These are phyloP conservation scores for Pseudogymnoascus sp. DNA, from an alignment of 2,329 filamentous ascomycete species.

Conservation along the genomic window DNA sequence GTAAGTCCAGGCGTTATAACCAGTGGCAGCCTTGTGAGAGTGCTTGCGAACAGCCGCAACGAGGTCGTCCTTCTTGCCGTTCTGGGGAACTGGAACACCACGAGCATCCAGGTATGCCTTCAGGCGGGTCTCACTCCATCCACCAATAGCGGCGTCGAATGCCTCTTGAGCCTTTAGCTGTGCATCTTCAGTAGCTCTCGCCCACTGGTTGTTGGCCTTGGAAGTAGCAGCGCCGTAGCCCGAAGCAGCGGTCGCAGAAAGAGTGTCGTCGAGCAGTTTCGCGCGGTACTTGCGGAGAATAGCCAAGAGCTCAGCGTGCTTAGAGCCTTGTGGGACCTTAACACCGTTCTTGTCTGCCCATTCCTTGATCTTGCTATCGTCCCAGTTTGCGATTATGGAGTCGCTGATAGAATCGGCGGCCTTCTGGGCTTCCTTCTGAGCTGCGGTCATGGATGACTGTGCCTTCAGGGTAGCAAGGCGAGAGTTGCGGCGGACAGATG, in stretches of 20 bases:
- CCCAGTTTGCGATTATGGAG: conserved; percentile 81
- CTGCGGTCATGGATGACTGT: conserved; percentile 53
- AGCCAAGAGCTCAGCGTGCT: conserved; percentile 80
- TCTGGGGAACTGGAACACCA: conserved; percentile 67
- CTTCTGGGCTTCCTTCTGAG: conserved; percentile 57
- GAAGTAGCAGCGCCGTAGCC: conserved; percentile 64
- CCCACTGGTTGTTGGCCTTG: conserved; percentile 68
- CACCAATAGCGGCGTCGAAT: conserved; percentile 54
- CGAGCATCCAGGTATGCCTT: conserved; percentile 74
- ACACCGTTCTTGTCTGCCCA: conserved; percentile 90
- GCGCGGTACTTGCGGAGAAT: conserved; percentile 83
- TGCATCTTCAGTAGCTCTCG: conserved; percentile 66
- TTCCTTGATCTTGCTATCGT: conserved; percentile 81
- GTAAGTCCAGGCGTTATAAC: conserved; percentile 70
- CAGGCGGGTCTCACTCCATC: conserved; percentile 69
- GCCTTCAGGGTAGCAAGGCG: conserved; percentile 66
- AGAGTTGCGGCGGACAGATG: conserved; percentile 83
- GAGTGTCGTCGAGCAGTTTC: conserved; percentile 59
- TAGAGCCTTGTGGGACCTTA: conserved; percentile 84
- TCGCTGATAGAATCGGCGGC: conserved; percentile 73
- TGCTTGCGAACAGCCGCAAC: conserved; percentile 67
- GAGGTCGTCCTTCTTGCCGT: conserved; percentile 64
- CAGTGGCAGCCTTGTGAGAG: conserved; percentile 60
- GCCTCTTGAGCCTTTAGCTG: conserved; percentile 55
- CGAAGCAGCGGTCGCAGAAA: conserved; percentile 48